Evolutionary conservation across 2,329 filamentous ascomycete genomes (phyloP), one percentile per base, ranked within the genome.

Genomic region (Alternaria tenuissima): DNA sequence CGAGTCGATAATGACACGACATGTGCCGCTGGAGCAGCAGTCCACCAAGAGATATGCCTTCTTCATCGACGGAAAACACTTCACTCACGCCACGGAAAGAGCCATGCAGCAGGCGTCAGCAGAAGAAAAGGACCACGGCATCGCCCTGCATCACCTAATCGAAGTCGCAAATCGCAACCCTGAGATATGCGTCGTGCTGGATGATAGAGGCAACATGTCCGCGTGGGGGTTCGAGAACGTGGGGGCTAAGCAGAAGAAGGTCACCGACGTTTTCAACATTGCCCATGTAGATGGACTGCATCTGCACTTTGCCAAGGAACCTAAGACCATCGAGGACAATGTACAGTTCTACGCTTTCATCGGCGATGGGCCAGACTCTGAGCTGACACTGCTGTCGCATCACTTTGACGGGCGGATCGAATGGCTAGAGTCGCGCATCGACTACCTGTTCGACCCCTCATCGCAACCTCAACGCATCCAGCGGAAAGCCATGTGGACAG

Each of bases 211-310:
- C 1, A 89, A 89, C 66, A 92, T 98, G 90, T 93, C 92, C 41
- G 93, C 92, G 0, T 97, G 94, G 92, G 94, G 93, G 0, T 81
- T 99, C 57, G 94, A 98, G 76, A 94, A 94, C 72, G 86, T 96
- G 20, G 90, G 91, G 36, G 89, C 87, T 69, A 92, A 89, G 72
- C 82, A 84, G 32, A 87, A 87, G 66, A 87, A 87, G 60, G 83
- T 86, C 4, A 84, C 88, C 28, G 88, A 89, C 63, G 87, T 94
- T n/a, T 96, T 95, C 81, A 95, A 93, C 72, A 89, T 97, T 67
- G 88, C 92, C 1, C 91, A 96, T 71, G 86, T 94, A 26, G 87
- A 91, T 70, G 85, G 85, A 2, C 67, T 89, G 57, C 75, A 71
- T 62, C 59, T 80, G 28, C 76, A 79, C 55, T 80, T 82, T 57